These are phyloP conservation scores for Tylopilus subfusipes DNA, from an alignment of 768 basidiomycete genomes.

Conservation along the genomic window DNA sequence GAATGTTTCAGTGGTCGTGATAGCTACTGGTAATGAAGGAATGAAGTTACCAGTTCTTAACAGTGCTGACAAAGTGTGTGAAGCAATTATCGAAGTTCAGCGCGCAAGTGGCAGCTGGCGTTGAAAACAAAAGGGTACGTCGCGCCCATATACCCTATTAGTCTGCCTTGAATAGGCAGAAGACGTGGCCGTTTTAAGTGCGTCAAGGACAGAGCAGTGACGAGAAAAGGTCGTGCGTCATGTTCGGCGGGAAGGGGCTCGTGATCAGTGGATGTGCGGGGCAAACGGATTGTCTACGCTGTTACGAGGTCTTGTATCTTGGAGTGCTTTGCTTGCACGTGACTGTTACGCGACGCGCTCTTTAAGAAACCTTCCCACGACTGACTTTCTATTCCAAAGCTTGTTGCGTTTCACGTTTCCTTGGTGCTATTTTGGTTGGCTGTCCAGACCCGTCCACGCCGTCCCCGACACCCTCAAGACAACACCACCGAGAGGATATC, in stretches of 20 bases:
- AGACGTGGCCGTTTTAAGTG: neutral
- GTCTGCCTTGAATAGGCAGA: neutral
- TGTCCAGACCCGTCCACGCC: conserved; percentile 14
- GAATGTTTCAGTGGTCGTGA: neutral
- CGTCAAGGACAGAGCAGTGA: neutral
- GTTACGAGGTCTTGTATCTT: neutral
- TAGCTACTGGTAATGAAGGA: neutral
- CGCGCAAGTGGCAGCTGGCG: neutral
- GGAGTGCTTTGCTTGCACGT: conserved; percentile 30
- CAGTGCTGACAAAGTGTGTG: conserved; percentile 2
- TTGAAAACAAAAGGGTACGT: neutral
- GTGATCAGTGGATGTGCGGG: neutral
- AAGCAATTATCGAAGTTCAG: conserved; percentile 1
- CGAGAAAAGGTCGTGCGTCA: neutral
- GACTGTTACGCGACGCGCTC: conserved; percentile 39
- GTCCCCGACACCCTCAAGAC: conserved; percentile 13
- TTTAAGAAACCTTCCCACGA: conserved; percentile 35
- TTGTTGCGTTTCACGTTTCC: conserved; percentile 28
- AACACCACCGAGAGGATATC: conserved; percentile 3
- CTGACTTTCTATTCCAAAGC: conserved; percentile 19
- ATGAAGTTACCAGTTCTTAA: neutral
- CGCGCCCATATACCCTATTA: conserved; percentile 1
- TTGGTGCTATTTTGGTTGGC: conserved; percentile 21
- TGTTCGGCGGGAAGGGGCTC: neutral
- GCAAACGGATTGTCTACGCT: neutral